Percentiles rank a stretch among this genome's conserved stretches.
phyloP scores from a whole-genome alignment of 805 yeast species.

The Lipomyces sp. region DNA sequence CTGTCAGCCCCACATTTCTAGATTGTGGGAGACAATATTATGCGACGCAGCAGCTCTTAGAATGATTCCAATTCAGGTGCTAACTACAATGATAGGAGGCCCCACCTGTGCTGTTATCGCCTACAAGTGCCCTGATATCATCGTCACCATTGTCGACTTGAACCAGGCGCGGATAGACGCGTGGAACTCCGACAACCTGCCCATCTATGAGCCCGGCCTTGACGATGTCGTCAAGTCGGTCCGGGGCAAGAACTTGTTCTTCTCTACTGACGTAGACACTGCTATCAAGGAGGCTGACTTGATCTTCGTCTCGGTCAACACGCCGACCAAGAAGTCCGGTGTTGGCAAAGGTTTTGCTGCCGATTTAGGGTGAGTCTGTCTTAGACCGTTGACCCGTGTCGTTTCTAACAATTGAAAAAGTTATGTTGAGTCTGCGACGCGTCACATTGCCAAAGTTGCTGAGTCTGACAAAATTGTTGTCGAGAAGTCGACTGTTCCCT shows the following conservation, averaged over 20 bases:
- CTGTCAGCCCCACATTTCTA: too few species aligned
- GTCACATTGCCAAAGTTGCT: conserved; percentile 43
- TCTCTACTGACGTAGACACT: conserved; percentile 42
- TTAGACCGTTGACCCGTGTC: background rate
- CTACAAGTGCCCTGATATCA: conserved; percentile 39
- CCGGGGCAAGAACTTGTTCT: conserved; percentile 42
- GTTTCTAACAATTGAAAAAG: conserved; percentile 11
- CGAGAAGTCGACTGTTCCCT: conserved; percentile 44
- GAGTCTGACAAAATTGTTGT: conserved; percentile 43
- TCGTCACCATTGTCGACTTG: conserved; percentile 43
- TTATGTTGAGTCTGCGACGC: conserved; percentile 43
- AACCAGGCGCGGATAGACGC: conserved; percentile 43
- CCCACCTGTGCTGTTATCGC: conserved; percentile 45
- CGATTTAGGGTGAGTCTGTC: conserved; percentile 35
- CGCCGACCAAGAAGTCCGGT: conserved; percentile 44
- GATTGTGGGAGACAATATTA: too few species aligned
- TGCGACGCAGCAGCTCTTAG: too few species aligned
- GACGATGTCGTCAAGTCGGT: conserved; percentile 41
- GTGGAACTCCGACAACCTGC: conserved; percentile 43
- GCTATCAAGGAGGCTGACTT: conserved; percentile 43
- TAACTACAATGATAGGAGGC: conserved; percentile 36
- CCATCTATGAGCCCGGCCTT: conserved; percentile 45
- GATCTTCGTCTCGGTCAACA: conserved; percentile 44
- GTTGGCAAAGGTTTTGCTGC: conserved; percentile 44
- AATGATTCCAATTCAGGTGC: too few species aligned